Evolutionary conservation across 805 yeast genomes (phyloP).

Genomic region (Ogataea ramenticola): DNA sequence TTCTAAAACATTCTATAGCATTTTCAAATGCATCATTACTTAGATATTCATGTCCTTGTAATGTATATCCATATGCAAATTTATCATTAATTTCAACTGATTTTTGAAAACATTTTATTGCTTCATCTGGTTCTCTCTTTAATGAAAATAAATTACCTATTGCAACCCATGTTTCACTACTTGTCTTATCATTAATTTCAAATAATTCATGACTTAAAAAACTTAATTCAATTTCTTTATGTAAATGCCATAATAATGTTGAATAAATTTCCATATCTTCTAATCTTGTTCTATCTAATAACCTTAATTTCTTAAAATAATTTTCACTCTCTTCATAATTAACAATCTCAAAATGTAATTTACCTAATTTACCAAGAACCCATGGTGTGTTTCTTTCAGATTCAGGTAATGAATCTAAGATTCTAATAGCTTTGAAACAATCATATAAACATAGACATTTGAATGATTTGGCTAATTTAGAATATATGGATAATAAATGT

Average conservation of each 20-base stretch:
- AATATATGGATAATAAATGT: conserved; percentile 40
- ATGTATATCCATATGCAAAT: conserved; percentile 83
- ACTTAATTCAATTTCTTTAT: conserved; percentile 72
- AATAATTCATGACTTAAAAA: conserved; percentile 74
- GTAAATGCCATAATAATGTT: conserved; percentile 88
- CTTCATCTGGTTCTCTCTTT: conserved; percentile 79
- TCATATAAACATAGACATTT: conserved; percentile 60
- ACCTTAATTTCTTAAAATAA: conserved; percentile 55
- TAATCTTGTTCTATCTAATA: conserved; percentile 66
- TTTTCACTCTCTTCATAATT: conserved; percentile 72
- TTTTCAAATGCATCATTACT: conserved; percentile 85
- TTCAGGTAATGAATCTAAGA: conserved; percentile 57
- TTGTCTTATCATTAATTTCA: conserved; percentile 50
- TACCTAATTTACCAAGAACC: conserved; percentile 75
- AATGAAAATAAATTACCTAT: conserved; percentile 85
- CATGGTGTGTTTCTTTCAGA: conserved; percentile 68
- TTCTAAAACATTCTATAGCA: conserved; percentile 77
- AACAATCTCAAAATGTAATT: conserved; percentile 79
- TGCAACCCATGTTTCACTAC: conserved; percentile 87
- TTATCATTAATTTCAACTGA: conserved; percentile 55
- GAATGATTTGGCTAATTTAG: conserved; percentile 51
- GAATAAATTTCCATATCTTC: conserved; percentile 90
- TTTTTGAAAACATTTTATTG: conserved; percentile 77
- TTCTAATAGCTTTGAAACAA: conserved; percentile 71
- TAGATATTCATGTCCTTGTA: conserved; percentile 89